Evolutionary conservation across 2,329 filamentous ascomycete species (phyloP), one percentile per base, ranked within the genome.

Genomic region (Zopfia rhizophila): DNA sequence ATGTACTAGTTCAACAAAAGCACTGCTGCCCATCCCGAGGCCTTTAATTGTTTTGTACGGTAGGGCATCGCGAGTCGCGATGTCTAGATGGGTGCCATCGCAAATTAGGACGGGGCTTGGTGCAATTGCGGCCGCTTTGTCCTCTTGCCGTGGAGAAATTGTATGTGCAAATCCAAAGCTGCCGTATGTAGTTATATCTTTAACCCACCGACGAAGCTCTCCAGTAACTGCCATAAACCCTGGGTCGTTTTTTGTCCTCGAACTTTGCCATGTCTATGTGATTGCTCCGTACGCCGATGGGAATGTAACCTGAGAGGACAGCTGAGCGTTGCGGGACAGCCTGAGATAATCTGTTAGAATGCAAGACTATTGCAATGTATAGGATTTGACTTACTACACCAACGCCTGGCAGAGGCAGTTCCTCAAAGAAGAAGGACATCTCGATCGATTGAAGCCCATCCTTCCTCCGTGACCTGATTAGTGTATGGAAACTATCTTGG

Each of bases 251-350:
- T n/a, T 5, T 21, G 12, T 14, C 13, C 14, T 44, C 42, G 27
- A 65, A 68, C 30, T 61, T 65, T 5, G 54, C 55, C 58, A 67
- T 66, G 14, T 53, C 41, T 28, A 42, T 51, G 38, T 68, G 63
- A 30, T 58, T 55, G 21, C 43, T 40, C 7, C 55, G 44, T 17
- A 72, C 65, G 0, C 59, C 51, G 11, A 72, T 66, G 10, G 61
- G 41, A 24, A 53, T 60, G 19, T 70, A 70, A 12, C 62, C 63
- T 5, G 62, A 45, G 3, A 71, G 48, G 18, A 55, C 66, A 2
- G 61, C 61, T 11, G 69, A 63, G 12, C 64, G 39, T 29, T 51
- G 38, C 17, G 61, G 55, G n/a, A 72, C 63, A 8, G 70, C 63
- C 62, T 55, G 23, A 29, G 22, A 21, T 10, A 21, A 19, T 35